phyloP scores from a whole-genome alignment of 208 protist species.

The Wallacemonas sp. region DNA sequence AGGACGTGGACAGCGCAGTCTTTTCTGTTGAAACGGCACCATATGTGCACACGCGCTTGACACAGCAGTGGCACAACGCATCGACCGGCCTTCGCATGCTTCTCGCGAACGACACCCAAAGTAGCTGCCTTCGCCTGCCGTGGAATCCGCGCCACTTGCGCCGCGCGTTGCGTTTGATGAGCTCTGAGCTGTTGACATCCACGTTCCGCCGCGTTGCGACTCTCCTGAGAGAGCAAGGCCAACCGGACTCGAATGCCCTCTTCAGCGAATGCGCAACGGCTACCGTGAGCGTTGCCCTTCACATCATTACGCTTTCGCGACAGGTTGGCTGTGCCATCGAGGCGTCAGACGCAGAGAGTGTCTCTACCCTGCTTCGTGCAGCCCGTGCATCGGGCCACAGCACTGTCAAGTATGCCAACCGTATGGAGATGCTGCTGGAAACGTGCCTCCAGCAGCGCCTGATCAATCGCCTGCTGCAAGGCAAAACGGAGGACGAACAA shows the following conservation, averaged over 20 bases:
- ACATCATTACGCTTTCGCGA: slow-evolving; percentile 62
- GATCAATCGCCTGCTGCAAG: slow-evolving; percentile 44
- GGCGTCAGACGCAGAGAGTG: slow-evolving; percentile 37
- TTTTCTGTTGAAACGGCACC: slow-evolving; percentile 68
- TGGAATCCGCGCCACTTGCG: slow-evolving; percentile 79
- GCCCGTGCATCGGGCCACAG: slow-evolving; percentile 58
- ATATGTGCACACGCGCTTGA: slow-evolving; percentile 68
- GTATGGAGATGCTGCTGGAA: slow-evolving; percentile 67
- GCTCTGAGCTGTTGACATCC: slow-evolving; percentile 27
- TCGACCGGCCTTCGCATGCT: slow-evolving; percentile 46
- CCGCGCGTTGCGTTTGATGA: slow-evolving; percentile 59
- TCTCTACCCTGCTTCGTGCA: slow-evolving; percentile 59
- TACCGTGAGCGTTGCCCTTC: slow-evolving; percentile 51
- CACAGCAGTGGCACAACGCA: slow-evolving; percentile 86
- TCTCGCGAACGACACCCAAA: slow-evolving; percentile 14
- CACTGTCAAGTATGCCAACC: slow-evolving; percentile 36
- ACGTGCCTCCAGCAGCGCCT: slow-evolving; percentile 50
- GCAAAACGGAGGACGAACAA: slow-evolving; percentile 9
- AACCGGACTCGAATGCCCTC: not conserved
- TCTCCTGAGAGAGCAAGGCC: not conserved
- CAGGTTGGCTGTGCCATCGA: slow-evolving; percentile 55
- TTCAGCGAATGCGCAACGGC: slow-evolving; percentile 31
- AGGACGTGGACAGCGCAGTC: slow-evolving; percentile 27
- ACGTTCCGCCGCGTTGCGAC: slow-evolving; percentile 27
- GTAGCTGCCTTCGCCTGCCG: slow-evolving; percentile 33